Base-by-base conservation (phyloP, 371 early-diverging fungal genomes). In the Mucor lusitanicus region DNA sequence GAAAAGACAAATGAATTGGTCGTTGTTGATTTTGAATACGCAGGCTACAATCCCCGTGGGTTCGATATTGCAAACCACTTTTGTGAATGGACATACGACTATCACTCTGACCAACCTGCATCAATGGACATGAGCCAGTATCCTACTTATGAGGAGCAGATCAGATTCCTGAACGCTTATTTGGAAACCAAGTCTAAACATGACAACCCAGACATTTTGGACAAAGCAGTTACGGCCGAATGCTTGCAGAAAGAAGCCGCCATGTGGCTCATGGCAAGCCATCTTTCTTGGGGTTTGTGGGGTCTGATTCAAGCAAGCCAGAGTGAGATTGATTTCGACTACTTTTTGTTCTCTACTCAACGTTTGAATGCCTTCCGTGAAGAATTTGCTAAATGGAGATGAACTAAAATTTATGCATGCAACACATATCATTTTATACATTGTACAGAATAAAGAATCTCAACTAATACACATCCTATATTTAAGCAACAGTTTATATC, bases 11-110 rank as follows among this genome's bases (percentile, higher is more conserved):
- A 81, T 21, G 87, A 90, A 63, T 68, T 93, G 3, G 91, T 90
- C 0, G 80, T 92, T 1, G 89, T 94, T 8, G 95, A 95, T 65
- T 94, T 92, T 68, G 96, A 96, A 70, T 96, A 96, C 68, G 85
- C 95, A n/a, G 93, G 95, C 0, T 94, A 92, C 74, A 95, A 92
- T 64, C 88, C 88, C 67, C 90, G 93, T 5, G 95, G 88, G 1
- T 93, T 83, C 56, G 96, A 96, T 39, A 85, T 96, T 59, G 94
- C 91, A 23, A 96, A 96, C 72, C 95, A 95, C 60, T 95, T 95
- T 65, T 92, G 92, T 75, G 96, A 96, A 69, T 96, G 94, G 94
- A 90, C 85, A 69, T 92, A 92, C 33, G 87, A 95, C 71, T 95
- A 95, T 71, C 91, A 92, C 67, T 75, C 86, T 7, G 75, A 80